Conservation (phyloP, 805 yeast species). For the Ogataea dorogensis region DNA sequence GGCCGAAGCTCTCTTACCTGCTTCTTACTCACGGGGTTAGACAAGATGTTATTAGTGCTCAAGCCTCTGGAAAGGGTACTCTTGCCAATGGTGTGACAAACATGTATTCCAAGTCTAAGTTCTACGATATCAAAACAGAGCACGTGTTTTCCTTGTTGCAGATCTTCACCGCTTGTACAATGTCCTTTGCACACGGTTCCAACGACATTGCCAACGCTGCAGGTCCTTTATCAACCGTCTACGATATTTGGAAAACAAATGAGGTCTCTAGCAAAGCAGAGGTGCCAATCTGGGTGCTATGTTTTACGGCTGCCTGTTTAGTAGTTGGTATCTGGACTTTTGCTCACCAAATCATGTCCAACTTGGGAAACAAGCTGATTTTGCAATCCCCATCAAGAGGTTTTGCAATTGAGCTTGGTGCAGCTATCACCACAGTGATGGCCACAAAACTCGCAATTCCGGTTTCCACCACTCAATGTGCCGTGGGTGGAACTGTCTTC, state of each 20-base stretch:
- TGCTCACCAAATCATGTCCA: constrained; percentile 66
- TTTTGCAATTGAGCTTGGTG: constrained; percentile 72
- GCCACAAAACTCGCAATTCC: constrained; percentile 74
- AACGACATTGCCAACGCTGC: constrained; percentile 78
- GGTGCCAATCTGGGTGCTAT: constrained; percentile 71
- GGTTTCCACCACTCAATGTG: constrained; percentile 75
- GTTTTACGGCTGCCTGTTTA: constrained; percentile 64
- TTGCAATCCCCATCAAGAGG: constrained; percentile 79
- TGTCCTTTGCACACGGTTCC: constrained; percentile 83
- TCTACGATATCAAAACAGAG: constrained; percentile 69
- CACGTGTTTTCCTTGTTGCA: constrained; percentile 66
- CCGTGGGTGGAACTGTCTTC: constrained; percentile 74
- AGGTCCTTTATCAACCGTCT: constrained; percentile 70
- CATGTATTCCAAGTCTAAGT: constrained; percentile 59
- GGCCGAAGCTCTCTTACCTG: constrained; percentile 53
- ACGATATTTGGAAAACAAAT: constrained; percentile 57
- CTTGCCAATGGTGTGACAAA: constrained; percentile 46
- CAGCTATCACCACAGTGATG: constrained; percentile 72
- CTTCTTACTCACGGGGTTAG: constrained; percentile 57
- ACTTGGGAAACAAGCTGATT: constrained; percentile 71
- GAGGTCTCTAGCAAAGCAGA: constrained; percentile 45
- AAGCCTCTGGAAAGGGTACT: constrained; percentile 38
- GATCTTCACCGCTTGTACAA: constrained; percentile 71
- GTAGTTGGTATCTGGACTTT: constrained; percentile 69
- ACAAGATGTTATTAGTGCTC: constrained; percentile 58